These are phyloP conservation scores for Lasiosphaeria hispida DNA, from an alignment of 495 filamentous ascomycete genomes.

Conservation along the genomic window DNA sequence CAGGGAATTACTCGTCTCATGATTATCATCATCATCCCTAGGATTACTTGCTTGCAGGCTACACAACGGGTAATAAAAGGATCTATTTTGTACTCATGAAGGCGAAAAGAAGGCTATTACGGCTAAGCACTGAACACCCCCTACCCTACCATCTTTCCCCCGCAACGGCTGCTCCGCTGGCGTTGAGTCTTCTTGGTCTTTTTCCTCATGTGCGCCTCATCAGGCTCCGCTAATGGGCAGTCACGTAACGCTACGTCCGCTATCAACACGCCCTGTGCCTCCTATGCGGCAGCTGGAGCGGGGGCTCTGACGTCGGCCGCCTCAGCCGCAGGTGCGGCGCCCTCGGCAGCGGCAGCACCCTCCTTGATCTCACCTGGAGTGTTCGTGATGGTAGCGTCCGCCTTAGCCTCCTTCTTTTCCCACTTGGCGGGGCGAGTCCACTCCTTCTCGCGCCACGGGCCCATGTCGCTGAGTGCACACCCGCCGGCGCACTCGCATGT, in stretches of 20 bases:
- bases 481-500: slow-evolving; percentile 78
- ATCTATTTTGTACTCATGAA: slow-evolving; percentile 13
- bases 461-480: slow-evolving; percentile 82
- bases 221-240: no score
- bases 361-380: slow-evolving; percentile 25
- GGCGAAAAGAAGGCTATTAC: not conserved
- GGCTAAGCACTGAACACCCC: not conserved
- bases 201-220: no score
- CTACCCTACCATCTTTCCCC: not conserved
- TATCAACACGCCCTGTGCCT: not conserved
- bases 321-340: slow-evolving; percentile 11
- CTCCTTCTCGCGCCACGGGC: slow-evolving; percentile 84
- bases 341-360: slow-evolving; percentile 18
- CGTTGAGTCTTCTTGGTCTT: no score
- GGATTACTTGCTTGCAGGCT: no score
- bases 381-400: slow-evolving; percentile 21
- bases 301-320: slow-evolving; percentile 28
- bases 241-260: no score
- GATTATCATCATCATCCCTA: no score
- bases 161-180: no score
- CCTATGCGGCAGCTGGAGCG: slow-evolving; percentile 34
- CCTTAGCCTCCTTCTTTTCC: slow-evolving; percentile 44
- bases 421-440: slow-evolving; percentile 71
- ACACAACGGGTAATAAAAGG: not conserved
- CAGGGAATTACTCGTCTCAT: no score